Base-by-base conservation (phyloP, 768 basidiomycete species). In the Fomitopsis pulvina region DNA sequence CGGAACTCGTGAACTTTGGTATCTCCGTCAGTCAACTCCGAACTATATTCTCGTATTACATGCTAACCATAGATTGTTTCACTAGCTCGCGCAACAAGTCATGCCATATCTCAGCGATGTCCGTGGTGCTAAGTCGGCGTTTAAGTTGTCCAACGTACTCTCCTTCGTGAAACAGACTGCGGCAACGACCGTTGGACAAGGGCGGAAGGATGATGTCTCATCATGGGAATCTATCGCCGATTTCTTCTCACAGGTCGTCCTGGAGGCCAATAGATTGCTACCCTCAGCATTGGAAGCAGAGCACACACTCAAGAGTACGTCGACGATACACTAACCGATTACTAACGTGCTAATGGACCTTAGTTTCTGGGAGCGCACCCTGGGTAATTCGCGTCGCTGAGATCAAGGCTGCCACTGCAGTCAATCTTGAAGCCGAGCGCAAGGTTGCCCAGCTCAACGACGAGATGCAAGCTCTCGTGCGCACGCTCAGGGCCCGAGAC, bases 391-490 rank as follows among this genome's bases (percentile, higher is more conserved):
- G 95, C 20, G 77, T 95, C 8, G 78, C 80, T 11, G 83, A 92
- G 59, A 82, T 99, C 68, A 90, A 90, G 63, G 78, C 87, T 0
- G 82, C 75, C 42, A 78, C 86, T 1, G 87, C 91, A 0, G 76
- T 89, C 68, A 97, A 96, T 58, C 75, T 92, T 21, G 95, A 96
- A 61, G 93, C 94, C 0, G 95, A 97, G 62, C 80, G 87, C 41
- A 89, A 90, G 66, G 84, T 92, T 6, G 71, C 79, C 2, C 85
- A 89, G 53, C 76, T 96, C 21, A 87, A 84, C 54, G 94, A 96
- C 54, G 92, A 98, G 66, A 79, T 96, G 57, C 87, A 92, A 60
- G 85, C 85, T 7, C 80, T 98, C 34, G 78, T 85, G 25, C 84
- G 93, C 26, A 88, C 78, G 44, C 75, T 97, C 61, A 88, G 87